These are phyloP conservation scores for Cenchrus purpureus DNA, from an alignment of 176 grass and related monocot genomes.

Conservation along the genomic window DNA sequence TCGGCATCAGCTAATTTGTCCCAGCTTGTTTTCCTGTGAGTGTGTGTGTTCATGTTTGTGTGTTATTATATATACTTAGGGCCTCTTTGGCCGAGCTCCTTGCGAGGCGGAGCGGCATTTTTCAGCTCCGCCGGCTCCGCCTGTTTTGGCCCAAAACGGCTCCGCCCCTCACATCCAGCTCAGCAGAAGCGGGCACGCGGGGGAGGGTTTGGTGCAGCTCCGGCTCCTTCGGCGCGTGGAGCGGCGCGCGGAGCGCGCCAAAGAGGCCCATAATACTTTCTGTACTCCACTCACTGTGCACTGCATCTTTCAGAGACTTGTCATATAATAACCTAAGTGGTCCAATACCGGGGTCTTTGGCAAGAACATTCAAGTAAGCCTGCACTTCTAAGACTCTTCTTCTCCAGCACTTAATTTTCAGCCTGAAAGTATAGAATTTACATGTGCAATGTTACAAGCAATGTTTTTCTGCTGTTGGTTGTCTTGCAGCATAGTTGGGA, in stretches of 20 bases:
- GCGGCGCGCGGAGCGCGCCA: too few relatives aligned
- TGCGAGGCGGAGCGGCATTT: too few relatives aligned
- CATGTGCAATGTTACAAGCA: neutral
- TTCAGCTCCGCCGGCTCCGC: too few relatives aligned
- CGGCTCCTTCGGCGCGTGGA: too few relatives aligned
- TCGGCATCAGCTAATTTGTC: slow-evolving; percentile 60
- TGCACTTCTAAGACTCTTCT: neutral
- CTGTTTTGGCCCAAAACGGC: too few relatives aligned
- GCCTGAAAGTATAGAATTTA: neutral
- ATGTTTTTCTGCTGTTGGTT: slow-evolving; percentile 24
- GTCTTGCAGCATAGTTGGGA: slow-evolving; percentile 89
- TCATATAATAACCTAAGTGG: slow-evolving; percentile 92
- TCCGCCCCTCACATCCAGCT: too few relatives aligned
- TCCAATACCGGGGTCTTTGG: slow-evolving; percentile 65
- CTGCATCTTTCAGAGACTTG: slow-evolving; percentile 68
- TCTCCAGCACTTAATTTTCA: neutral
- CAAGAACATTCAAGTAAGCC: slow-evolving; percentile 87
- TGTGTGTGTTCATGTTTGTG: slow-evolving; percentile 1
- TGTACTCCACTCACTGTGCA: neutral
- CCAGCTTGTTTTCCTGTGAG: slow-evolving; percentile 88
- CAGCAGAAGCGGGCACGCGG: too few relatives aligned
- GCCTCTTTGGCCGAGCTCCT: too few relatives aligned
- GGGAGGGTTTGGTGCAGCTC: too few relatives aligned
- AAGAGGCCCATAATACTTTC: too few relatives aligned
- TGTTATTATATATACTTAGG: neutral